Base-by-base conservation (phyloP, 2,329 filamentous ascomycete species). In the Calycina marina region DNA sequence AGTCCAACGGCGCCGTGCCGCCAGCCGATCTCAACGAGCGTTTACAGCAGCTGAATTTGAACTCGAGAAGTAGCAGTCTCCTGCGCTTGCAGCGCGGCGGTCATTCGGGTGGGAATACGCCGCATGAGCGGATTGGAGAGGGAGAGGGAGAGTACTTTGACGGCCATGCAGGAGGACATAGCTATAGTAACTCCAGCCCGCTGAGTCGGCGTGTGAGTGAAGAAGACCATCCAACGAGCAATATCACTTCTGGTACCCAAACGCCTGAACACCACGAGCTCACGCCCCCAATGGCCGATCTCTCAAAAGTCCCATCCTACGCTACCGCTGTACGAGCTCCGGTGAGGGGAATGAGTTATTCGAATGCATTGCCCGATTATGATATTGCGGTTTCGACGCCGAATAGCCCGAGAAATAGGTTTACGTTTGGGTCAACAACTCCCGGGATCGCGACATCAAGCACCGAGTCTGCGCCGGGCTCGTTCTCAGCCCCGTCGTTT, bases 241-340 rank as follows among this genome's bases (percentile, higher is more conserved):
- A 39, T 31, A 39, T 50, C 17, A 51, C 50, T 4, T 68, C 67
- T 11, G 64, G 64, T 4, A 59, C 64, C 35, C 62, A 64, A 40
- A 72, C 69, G 5, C 63, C 65, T 4, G 65, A 73, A 43, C 67
- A 74, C 40, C 46, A 64, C 30, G 67, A 75, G 35, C 60, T 62
- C 25, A 58, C 63, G 12, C n/a, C n/a, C n/a, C 72, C 79, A 40
- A 57, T 82, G 42, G 66, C 68, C 29, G 68, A 73, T 41, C 58
- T 85, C 25, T 78, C 65, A 51, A 78, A 78, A 42, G 79, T 86
- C 2, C 80, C 80, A 1, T 85, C 79, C 35, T 86, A 86, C 51
- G 67, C 69, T 11, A 85, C 80, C 1, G 80, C 80, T 0, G 70
- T 84, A 15, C 71, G 69, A 40, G 70, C 74, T 1, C 70, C 73